A percentile compares a stretch with the other conserved stretches of the same genome.
Conservation (phyloP, 805 yeast species). For the Lachancea thermotolerans region DNA sequence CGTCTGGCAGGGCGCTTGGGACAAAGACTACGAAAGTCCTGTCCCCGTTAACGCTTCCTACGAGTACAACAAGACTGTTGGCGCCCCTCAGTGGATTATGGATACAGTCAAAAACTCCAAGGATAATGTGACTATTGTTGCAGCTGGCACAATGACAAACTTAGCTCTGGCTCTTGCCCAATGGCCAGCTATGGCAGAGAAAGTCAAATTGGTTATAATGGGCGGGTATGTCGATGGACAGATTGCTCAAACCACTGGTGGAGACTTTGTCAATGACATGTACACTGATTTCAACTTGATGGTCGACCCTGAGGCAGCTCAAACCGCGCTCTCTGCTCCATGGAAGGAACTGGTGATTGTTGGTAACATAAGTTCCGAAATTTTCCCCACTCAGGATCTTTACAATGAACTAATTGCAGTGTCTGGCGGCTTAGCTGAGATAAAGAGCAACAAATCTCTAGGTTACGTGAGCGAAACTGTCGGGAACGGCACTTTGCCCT, state of each 20-base stretch:
- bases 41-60: constrained; percentile 22
- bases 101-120: constrained; percentile 35
- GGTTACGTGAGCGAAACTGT: constrained; percentile 27
- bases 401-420: constrained; percentile 32
- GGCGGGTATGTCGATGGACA: constrained; percentile 41
- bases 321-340: constrained; percentile 36
- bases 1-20: constrained; percentile 39
- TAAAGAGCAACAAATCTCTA: constrained; percentile 28
- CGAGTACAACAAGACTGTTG: constrained; percentile 25
- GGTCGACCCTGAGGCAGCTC: constrained; percentile 42
- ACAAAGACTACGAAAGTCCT: constrained; percentile 23
- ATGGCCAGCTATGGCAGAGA: constrained; percentile 35
- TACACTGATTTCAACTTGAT: constrained; percentile 40
- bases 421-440: constrained; percentile 30
- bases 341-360: constrained; percentile 37
- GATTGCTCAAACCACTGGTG: constrained; percentile 32
- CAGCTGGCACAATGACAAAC: constrained; percentile 40
- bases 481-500: constrained; percentile 33
- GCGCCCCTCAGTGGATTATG: constrained; percentile 37
- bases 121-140: constrained; percentile 33
- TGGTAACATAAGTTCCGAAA: constrained; percentile 37
- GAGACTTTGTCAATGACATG: constrained; percentile 32
- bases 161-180: constrained; percentile 39
- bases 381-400: constrained; percentile 35
- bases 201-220: constrained; percentile 37